Base-by-base conservation (phyloP, 1,139 yeast species). In the Candida sojae region DNA sequence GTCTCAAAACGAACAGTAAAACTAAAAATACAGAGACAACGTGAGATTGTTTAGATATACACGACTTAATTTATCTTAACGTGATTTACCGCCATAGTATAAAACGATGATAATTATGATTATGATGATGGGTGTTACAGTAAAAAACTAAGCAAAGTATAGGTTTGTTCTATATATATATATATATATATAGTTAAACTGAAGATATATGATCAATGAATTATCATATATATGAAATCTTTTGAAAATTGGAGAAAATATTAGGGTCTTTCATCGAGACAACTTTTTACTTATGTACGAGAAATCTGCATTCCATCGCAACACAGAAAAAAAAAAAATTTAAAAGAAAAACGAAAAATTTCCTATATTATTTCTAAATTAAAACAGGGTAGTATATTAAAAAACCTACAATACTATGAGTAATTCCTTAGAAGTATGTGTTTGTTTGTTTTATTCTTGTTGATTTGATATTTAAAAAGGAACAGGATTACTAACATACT, bases 341-440 rank as follows among this genome's bases (percentile, higher is more conserved):
- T 34, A 35, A 38, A 9, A 31, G 31, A 13, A 30, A 44, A 11
- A 28, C 35, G 47, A 32, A 43, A 43, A 26, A 43, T 37, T 30
- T 21, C 13, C 38, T 25, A 11, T 5, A 23, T 28, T 6, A 7
- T 11, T 42, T 10, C 6, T n/a, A 11, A 31, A 25, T 39, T 23
- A 30, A 7, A 26, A 26, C 6, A 26, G 29, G 29, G 29, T 26
- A 26, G 29, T 26, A 26, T 26, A 6, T 26, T 6, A 26, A 6
- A 6, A 6, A n/a, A 12, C 11, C 9, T 6, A 25, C 10, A 25
- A 7, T 8, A 30, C 23, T 26, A 51, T 51, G 54, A 51, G 52
- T 36, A 49, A 51, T 38, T 42, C 52, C 32, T 68, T 80, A 58
- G 82, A 77, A 65, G 82, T 77, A 75, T 59, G 82, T 77, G 49